Percentiles rank a stretch among this genome's conserved stretches.
These are phyloP conservation scores for Lipomyces anomalus DNA, from an alignment of 805 yeast species.

Conservation along the genomic window DNA sequence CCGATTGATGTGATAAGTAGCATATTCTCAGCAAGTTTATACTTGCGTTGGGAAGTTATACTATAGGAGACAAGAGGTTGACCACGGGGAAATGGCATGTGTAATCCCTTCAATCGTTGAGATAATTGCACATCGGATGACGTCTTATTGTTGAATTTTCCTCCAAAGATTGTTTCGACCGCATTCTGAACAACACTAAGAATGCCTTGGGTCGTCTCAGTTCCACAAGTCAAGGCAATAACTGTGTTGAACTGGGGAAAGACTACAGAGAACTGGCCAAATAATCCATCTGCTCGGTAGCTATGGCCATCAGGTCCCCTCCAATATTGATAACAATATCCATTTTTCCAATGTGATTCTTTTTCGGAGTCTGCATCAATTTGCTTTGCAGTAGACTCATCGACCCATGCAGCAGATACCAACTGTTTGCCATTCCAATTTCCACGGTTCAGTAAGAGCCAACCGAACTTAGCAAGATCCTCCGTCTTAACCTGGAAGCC, in stretches of 20 bases:
- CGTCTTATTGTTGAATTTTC: too few relatives aligned
- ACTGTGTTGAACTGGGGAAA: slow-evolving; percentile 10
- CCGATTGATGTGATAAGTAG: too few relatives aligned
- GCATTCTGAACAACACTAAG: slow-evolving; percentile 5
- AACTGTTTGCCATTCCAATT: slow-evolving; percentile 17
- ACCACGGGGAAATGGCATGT: too few relatives aligned
- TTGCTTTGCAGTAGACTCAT: slow-evolving; percentile 9
- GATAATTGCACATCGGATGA: too few relatives aligned
- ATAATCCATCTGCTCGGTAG: slow-evolving; percentile 18
- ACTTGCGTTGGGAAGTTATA: too few relatives aligned
- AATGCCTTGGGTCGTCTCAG: slow-evolving; percentile 1
- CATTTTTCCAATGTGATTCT: slow-evolving; percentile 6
- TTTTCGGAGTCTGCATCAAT: not conserved
- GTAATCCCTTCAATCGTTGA: too few relatives aligned
- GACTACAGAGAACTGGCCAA: slow-evolving; percentile 15
- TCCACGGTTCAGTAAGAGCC: slow-evolving; percentile 10
- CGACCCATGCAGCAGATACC: slow-evolving; percentile 9
- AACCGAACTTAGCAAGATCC: slow-evolving; percentile 19
- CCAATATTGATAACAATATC: slow-evolving; percentile 20
- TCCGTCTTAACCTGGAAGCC: slow-evolving; percentile 16
- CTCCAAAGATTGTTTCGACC: not conserved
- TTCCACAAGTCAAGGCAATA: slow-evolving; percentile 14
- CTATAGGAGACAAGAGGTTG: too few relatives aligned
- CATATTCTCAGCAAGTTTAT: too few relatives aligned
- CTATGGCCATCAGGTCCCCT: slow-evolving; percentile 3